Base-by-base conservation (phyloP, 768 basidiomycete genomes). In the Boletellus ananas region DNA sequence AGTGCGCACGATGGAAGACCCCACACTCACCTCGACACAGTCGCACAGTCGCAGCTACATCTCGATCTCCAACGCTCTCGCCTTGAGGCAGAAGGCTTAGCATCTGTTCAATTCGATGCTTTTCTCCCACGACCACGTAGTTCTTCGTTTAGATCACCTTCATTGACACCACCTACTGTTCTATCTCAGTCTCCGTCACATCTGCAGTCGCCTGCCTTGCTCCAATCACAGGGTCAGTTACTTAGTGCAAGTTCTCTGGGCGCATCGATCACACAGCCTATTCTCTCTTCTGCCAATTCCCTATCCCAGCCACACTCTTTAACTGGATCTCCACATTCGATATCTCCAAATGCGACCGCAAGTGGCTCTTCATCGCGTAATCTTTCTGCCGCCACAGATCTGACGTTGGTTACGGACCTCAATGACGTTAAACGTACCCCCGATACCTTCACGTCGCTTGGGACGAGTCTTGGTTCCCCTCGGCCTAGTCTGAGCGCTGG, bases 261-360 rank as follows among this genome's bases (percentile, higher is more conserved):
- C 7, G 13, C 52, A 36, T 50, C 61, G 12, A 43, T 58, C 17
- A n/a, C 51, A 29, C 63, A 66, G 23, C 47, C 66, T 8, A 45
- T 66, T 11, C 53, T 57, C 4, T 43, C 65, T 36, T 40, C 59
- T 17, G 43, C 65, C 13, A 57, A 52, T 34, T 52, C 66, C 7
- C 45, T 65, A 13, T 65, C 65, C 1, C 61, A 50, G 25, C 55
- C 66, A 18, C 68, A 56, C 39, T 70, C 66, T 8, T 56, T 68
- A 25, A 51, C 59, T 11, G 64, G 59, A n/a, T 68, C 66, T 18
- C 66, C 66, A 14, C 61, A 51, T 37, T 36, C 43, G 14, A 45
- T 55, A 37, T 63, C 65, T 18, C 38, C 66, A 20, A 66, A 56
- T 27, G 50, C 50, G 20, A 50, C 59, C 3, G 58, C 69, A 12